These are phyloP conservation scores for Pleurotus tuber-regium DNA, from an alignment of 768 basidiomycete species.

Conservation along the genomic window DNA sequence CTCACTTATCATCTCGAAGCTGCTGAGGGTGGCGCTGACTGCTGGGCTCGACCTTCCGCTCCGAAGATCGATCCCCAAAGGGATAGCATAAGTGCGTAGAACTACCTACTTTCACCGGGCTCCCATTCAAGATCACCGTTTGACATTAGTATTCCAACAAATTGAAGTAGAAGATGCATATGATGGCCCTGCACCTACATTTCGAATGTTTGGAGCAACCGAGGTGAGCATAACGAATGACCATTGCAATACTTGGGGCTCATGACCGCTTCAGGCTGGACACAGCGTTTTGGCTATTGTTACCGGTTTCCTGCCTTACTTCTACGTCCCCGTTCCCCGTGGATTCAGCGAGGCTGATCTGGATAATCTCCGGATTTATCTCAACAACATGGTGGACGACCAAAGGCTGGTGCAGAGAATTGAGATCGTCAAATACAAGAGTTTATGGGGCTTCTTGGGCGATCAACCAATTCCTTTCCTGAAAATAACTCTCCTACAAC, in stretches of 20 bases:
- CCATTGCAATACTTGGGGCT: slow-evolving; percentile 1
- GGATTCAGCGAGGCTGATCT: slow-evolving; percentile 75
- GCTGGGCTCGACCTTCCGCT: slow-evolving; percentile 67
- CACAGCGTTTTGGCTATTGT: slow-evolving; percentile 88
- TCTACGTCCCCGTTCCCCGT: slow-evolving; percentile 85
- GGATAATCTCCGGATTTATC: slow-evolving; percentile 55
- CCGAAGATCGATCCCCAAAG: slow-evolving; percentile 52
- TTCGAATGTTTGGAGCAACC: slow-evolving; percentile 90
- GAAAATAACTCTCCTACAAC: slow-evolving; percentile 76
- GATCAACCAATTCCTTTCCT: slow-evolving; percentile 80
- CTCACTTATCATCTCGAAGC: slow-evolving; percentile 30
- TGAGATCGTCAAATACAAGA: slow-evolving; percentile 63
- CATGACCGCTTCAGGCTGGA: slow-evolving; percentile 51
- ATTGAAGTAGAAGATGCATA: slow-evolving; percentile 81
- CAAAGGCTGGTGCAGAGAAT: slow-evolving; percentile 43
- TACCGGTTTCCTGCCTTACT: slow-evolving; percentile 86
- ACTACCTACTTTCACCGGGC: background rate
- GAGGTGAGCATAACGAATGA: slow-evolving; percentile 44
- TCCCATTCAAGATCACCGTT: background rate
- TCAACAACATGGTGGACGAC: slow-evolving; percentile 63
- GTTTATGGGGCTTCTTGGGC: slow-evolving; percentile 86
- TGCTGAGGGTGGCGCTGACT: slow-evolving; percentile 75
- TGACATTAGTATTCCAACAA: slow-evolving; percentile 82
- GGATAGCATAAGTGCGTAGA: slow-evolving; percentile 64
- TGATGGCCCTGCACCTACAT: slow-evolving; percentile 39